These are phyloP conservation scores for Crithidia fasciculata DNA, from an alignment of 208 protist genomes.

Conservation along the genomic window DNA sequence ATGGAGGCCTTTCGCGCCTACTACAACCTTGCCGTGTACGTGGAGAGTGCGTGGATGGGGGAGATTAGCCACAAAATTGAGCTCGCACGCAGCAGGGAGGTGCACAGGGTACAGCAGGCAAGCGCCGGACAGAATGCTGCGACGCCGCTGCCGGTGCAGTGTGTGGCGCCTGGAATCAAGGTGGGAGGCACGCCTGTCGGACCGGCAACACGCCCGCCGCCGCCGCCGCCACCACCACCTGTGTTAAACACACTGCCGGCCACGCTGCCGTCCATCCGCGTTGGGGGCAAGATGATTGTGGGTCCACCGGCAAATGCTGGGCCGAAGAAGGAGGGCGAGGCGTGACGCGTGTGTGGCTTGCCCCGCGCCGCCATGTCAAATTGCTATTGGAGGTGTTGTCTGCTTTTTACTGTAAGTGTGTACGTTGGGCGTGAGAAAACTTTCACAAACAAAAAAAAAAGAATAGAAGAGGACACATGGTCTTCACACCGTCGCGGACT, in stretches of 20 bases:
- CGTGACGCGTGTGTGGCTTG: too few relatives aligned
- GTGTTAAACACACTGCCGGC: neutral
- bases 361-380: too few relatives aligned
- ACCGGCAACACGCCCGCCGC: neutral
- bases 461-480: too few relatives aligned
- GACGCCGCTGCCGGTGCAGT: slow-evolving; percentile 38
- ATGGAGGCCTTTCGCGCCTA: slow-evolving; percentile 73
- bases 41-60: slow-evolving; percentile 60
- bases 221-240: slow-evolving; percentile 8
- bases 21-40: slow-evolving; percentile 56
- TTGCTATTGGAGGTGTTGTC: too few relatives aligned
- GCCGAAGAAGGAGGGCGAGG: too few relatives aligned
- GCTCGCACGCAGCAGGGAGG: slow-evolving; percentile 31
- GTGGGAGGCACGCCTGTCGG: slow-evolving; percentile 41
- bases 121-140: slow-evolving; percentile 36
- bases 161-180: slow-evolving; percentile 44
- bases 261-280: neutral
- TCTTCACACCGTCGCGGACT: too few relatives aligned
- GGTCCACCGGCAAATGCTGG: neutral
- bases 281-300: slow-evolving; percentile 1
- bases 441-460: too few relatives aligned
- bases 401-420: too few relatives aligned
- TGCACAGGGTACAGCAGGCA: slow-evolving; percentile 38
- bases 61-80: slow-evolving; percentile 51
- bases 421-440: too few relatives aligned